phyloP scores from a whole-genome alignment of 768 basidiomycete genomes.

The Termitomyces bulborhizus region DNA sequence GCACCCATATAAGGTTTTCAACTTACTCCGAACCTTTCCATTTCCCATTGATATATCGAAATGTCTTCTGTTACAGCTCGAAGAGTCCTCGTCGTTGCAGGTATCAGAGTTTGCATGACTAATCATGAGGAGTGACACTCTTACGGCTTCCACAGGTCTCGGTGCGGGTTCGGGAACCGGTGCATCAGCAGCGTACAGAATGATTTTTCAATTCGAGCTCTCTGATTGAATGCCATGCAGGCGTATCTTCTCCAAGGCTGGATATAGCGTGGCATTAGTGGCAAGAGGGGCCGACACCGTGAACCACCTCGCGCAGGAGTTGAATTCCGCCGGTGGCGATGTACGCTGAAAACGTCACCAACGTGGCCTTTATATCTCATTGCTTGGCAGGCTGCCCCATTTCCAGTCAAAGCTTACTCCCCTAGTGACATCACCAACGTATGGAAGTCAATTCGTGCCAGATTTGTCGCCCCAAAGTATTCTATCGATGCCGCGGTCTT shows the following conservation, averaged over 20 bases:
- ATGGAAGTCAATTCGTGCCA: constrained; percentile 39
- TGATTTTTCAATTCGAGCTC: neutral
- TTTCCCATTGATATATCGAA: neutral
- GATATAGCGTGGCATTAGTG: constrained; percentile 63
- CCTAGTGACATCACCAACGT: constrained; percentile 43
- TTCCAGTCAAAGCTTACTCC: constrained; percentile 47
- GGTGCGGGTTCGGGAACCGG: constrained; percentile 50
- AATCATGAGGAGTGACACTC: neutral
- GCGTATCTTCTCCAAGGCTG: constrained; percentile 52
- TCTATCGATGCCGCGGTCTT: constrained; percentile 57
- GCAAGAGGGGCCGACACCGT: constrained; percentile 51
- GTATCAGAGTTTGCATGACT: constrained; percentile 15
- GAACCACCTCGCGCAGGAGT: constrained; percentile 45
- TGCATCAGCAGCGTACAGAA: constrained; percentile 47
- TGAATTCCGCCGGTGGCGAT: constrained; percentile 53
- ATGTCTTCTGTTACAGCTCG: constrained; percentile 30
- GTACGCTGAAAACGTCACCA: constrained; percentile 22
- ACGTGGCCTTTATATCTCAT: neutral
- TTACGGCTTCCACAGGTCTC: constrained; percentile 24
- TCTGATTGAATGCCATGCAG: constrained; percentile 23
- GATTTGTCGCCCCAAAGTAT: constrained; percentile 41
- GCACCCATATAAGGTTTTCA: too few species aligned
- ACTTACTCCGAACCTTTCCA: neutral
- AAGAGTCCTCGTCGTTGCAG: constrained; percentile 54
- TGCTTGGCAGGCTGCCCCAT: constrained; percentile 44